Base-by-base conservation (phyloP, 331 rosid genomes). In the Malus hybrid region DNA sequence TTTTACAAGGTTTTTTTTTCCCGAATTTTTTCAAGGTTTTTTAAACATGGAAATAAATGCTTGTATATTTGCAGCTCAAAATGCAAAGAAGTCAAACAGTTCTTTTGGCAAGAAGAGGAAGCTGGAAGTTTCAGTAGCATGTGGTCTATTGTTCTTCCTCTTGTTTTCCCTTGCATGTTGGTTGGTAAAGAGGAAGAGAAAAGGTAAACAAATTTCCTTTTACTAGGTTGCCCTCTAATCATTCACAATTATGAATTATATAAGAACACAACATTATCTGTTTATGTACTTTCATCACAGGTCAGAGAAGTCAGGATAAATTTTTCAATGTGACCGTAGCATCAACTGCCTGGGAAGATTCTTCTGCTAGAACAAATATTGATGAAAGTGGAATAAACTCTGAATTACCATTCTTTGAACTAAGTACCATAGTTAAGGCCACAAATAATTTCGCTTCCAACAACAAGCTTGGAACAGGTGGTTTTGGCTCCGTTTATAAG, bases 381-480 rank as follows among this genome's bases (percentile, higher is more conserved):
- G 83, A 82, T 72, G 86, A 73, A 59, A 66, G 67, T 20, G 56
- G 34, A 27, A 74, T n/a, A 60, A 52, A 29, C 32, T 34, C 84
- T 59, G 83, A 80, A 10, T 62, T 88, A 10, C 90, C 87, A 1
- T 68, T 85, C 5, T 90, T 81, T 66, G 67, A 70, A 55, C 69
- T 85, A 19, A 69, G 29, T 12, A 76, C 74, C 7, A 73, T 88
- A 60, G 81, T 78, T 34, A 80, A 74, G 3, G 97, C 97, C 44
- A 92, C 97, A 0, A 36, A 83, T 36, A 80, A 80, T 65, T 90
- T 92, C 52, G 87, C 90, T 9, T 1, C 4, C 11, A 44, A 10
- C 11, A 88, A 90, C 69, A 87, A 86, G 83, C 92, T 90, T 71
- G 97, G 97, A 69, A 44, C 83, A 77, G 91, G 97, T 1, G 97